These are phyloP conservation scores for Gaultheria prostrata DNA, from an alignment of 148 eudicot genomes.

Conservation along the genomic window DNA sequence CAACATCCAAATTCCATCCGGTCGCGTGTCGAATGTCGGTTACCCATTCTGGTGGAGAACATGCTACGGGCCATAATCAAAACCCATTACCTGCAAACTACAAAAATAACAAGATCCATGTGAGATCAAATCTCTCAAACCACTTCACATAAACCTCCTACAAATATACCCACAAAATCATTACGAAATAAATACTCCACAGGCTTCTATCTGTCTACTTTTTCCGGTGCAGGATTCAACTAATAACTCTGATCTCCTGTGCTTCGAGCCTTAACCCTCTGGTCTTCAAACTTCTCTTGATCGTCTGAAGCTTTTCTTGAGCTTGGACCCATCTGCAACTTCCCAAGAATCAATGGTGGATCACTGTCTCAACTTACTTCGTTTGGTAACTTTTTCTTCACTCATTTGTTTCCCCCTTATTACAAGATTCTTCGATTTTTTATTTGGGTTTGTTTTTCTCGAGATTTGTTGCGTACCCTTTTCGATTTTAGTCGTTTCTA, in stretches of 20 bases:
- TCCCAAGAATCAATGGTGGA: background rate
- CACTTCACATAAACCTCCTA: background rate
- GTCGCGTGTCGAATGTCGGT: background rate
- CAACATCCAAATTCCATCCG: background rate
- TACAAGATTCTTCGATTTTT: background rate
- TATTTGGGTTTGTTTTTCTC: background rate
- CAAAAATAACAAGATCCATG: background rate
- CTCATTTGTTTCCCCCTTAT: background rate
- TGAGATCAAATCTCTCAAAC: background rate
- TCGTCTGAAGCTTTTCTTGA: background rate
- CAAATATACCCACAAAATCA: background rate
- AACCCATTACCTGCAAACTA: background rate
- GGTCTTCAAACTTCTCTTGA: background rate
- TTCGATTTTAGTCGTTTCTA: background rate
- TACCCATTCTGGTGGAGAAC: background rate
- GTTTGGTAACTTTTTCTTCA: constrained; percentile 7
- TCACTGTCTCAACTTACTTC: background rate
- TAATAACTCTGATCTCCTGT: constrained; percentile 16
- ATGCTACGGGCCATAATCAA: background rate
- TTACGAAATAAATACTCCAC: background rate
- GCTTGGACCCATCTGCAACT: background rate
- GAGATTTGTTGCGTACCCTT: background rate
- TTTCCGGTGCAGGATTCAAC: constrained; percentile 15
- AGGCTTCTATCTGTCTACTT: constrained; percentile 5
- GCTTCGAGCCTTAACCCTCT: background rate